phyloP scores from a whole-genome alignment of 2,329 filamentous ascomycete species.

The Neofusicoccum parvum region DNA sequence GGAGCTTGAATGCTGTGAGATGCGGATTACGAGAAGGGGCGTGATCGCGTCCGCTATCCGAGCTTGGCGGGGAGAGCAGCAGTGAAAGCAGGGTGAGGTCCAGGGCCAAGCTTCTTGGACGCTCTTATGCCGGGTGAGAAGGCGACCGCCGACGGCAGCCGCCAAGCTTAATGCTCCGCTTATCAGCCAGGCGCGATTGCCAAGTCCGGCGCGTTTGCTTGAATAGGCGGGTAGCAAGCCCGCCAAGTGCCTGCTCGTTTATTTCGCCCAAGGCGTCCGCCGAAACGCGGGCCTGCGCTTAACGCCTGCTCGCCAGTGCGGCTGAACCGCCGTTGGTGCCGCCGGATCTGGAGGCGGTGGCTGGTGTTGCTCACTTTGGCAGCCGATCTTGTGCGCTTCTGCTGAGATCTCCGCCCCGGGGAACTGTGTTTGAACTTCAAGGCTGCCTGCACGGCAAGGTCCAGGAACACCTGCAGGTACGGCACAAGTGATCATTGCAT shows the following conservation, averaged over 20 bases:
- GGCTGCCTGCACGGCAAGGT: too few species aligned
- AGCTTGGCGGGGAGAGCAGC: not conserved
- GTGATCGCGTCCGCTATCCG: not conserved
- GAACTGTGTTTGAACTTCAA: not conserved
- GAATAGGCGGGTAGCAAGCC: constrained; percentile 9
- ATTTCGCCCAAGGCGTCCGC: not conserved
- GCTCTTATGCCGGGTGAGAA: not conserved
- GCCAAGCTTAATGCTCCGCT: constrained; percentile 9
- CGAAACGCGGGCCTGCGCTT: not conserved
- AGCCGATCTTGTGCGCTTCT: not conserved
- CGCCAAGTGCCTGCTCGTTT: constrained; percentile 2
- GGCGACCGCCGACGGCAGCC: not conserved
- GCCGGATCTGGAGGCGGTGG: not conserved
- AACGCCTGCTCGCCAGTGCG: not conserved
- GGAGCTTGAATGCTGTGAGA: not conserved
- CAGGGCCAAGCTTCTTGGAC: constrained; percentile 3
- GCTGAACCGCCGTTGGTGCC: not conserved
- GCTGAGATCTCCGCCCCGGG: too few species aligned
- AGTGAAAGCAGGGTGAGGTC: not conserved
- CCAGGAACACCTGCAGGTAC: too few species aligned
- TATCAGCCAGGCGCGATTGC: not conserved
- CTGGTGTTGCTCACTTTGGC: not conserved
- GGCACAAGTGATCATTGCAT: too few species aligned
- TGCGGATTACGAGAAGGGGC: not conserved
- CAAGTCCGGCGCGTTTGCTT: constrained; percentile 3